Conservation (phyloP, 1,284 basidiomycete species). For the Malassezia equina region DNA sequence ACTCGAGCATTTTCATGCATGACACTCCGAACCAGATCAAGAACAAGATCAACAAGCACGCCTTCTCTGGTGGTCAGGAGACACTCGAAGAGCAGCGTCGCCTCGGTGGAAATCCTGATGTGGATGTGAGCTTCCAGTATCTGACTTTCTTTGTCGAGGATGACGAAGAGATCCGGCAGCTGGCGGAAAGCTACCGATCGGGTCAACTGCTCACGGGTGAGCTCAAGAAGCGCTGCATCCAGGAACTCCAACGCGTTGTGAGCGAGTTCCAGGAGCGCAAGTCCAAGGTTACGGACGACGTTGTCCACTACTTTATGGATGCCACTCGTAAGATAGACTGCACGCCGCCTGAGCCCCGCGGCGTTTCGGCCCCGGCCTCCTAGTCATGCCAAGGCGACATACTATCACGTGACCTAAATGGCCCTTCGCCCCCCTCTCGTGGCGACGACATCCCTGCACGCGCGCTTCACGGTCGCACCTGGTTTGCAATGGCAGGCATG, state of each 20-base stretch:
- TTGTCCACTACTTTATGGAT: slow-evolving; percentile 74
- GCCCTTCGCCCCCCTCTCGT: slow-evolving; percentile 18
- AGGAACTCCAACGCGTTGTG: slow-evolving; percentile 71
- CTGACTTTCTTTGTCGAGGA: slow-evolving; percentile 93
- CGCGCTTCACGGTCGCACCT: background rate
- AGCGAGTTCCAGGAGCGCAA: slow-evolving; percentile 84
- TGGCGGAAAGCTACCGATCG: slow-evolving; percentile 82
- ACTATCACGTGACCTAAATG: background rate
- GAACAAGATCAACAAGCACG: slow-evolving; percentile 80
- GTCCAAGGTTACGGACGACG: slow-evolving; percentile 68
- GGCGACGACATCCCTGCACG: slow-evolving; percentile 8
- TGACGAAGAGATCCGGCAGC: slow-evolving; percentile 68
- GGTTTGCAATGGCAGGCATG: slow-evolving; percentile 18
- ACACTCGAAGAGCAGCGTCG: slow-evolving; percentile 85
- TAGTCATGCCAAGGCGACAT: background rate
- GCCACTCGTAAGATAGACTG: slow-evolving; percentile 61
- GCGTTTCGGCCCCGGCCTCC: background rate
- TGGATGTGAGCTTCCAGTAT: slow-evolving; percentile 94
- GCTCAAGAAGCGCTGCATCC: slow-evolving; percentile 82
- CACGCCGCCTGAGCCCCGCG: slow-evolving; percentile 10
- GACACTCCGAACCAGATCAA: slow-evolving; percentile 89
- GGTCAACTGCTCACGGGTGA: slow-evolving; percentile 81
- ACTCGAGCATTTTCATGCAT: slow-evolving; percentile 87
- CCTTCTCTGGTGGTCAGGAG: slow-evolving; percentile 55
- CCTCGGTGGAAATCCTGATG: slow-evolving; percentile 82